A percentile compares a stretch with the other conserved stretches of the same genome.
Evolutionary conservation across 352 stramenopile species (phyloP).

Genomic region (Phytopythium mirpurense): DNA sequence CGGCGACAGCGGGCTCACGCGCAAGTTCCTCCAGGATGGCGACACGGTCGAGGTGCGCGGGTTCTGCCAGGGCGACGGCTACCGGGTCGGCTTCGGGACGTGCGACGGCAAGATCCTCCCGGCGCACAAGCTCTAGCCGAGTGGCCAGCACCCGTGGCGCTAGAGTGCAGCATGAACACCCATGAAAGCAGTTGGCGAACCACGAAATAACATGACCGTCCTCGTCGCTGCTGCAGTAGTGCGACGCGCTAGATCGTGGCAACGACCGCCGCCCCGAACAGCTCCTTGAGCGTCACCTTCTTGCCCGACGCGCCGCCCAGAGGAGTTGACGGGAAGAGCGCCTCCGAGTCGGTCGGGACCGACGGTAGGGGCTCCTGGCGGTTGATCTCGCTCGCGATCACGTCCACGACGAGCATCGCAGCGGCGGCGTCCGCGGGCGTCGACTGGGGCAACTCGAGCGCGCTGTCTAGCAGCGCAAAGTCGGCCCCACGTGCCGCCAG

Average conservation of each 20-base stretch:
- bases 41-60: slow-evolving; percentile 92
- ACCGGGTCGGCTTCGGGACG: slow-evolving; percentile 94
- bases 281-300: slow-evolving; percentile 33
- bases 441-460: slow-evolving; percentile 14
- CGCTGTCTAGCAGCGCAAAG: slow-evolving; percentile 29
- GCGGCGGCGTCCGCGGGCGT: slow-evolving; percentile 2
- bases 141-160: not conserved
- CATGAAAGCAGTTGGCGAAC: not conserved
- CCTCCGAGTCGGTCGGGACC: slow-evolving; percentile 17
- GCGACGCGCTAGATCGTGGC: slow-evolving; percentile 35
- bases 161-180: no score
- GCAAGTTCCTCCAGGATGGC: slow-evolving; percentile 95
- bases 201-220: no score
- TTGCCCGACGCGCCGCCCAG: slow-evolving; percentile 21
- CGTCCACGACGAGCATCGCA: slow-evolving; percentile 2
- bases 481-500: slow-evolving; percentile 25
- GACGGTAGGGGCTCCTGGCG: slow-evolving; percentile 16
- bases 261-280: slow-evolving; percentile 28
- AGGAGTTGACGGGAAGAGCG: slow-evolving; percentile 20
- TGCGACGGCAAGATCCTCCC: slow-evolving; percentile 91
- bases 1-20: slow-evolving; percentile 55
- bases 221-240: no score
- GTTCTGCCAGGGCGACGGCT: slow-evolving; percentile 88
- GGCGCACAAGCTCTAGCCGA: slow-evolving; percentile 43
- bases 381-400: slow-evolving; percentile 1